Conservation (phyloP, 225 moss, liverwort and hornwort species). For the Lunularia cruciata region DNA sequence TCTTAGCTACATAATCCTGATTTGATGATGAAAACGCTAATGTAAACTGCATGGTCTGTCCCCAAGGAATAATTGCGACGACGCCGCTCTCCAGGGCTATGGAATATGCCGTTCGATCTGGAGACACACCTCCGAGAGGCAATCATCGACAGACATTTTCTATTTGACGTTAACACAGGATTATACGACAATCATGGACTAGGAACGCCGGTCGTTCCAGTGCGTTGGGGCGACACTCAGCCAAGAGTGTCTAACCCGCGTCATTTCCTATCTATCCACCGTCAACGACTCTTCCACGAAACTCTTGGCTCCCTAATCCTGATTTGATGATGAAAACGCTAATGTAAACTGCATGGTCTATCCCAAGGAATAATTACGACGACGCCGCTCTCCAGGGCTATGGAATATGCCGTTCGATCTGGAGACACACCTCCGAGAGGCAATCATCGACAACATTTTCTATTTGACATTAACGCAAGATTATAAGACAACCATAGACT, state of each 20-base stretch:
- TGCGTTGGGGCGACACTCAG: conserved; percentile 24
- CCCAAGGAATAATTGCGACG: conserved; percentile 52
- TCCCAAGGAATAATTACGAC: conserved; percentile 53
- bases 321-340: too few relatives aligned
- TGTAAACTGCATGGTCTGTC: conserved; percentile 42
- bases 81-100: conserved; percentile 64
- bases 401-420: conserved; percentile 52
- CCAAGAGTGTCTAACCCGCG: conserved; percentile 31
- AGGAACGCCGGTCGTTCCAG: conserved; percentile 27
- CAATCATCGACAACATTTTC: conserved; percentile 26
- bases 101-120: conserved; percentile 50
- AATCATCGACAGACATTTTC: conserved; percentile 27
- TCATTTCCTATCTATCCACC: too few relatives aligned
- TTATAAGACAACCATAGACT: conserved; percentile 22
- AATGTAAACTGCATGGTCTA: conserved; percentile 38
- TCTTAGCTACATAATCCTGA: too few relatives aligned
- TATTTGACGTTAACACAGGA: conserved; percentile 35
- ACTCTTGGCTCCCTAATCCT: too few relatives aligned
- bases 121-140: conserved; percentile 1
- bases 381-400: conserved; percentile 63
- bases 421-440: conserved; percentile 1
- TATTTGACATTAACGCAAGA: conserved; percentile 35
- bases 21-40: too few relatives aligned
- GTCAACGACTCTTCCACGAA: too few relatives aligned
- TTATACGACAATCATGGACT: conserved; percentile 25